Percentiles rank a stretch among this genome's conserved stretches.
These are phyloP conservation scores for Skeletonema costatum DNA, from an alignment of 108 stramenopile species.

Conservation along the genomic window DNA sequence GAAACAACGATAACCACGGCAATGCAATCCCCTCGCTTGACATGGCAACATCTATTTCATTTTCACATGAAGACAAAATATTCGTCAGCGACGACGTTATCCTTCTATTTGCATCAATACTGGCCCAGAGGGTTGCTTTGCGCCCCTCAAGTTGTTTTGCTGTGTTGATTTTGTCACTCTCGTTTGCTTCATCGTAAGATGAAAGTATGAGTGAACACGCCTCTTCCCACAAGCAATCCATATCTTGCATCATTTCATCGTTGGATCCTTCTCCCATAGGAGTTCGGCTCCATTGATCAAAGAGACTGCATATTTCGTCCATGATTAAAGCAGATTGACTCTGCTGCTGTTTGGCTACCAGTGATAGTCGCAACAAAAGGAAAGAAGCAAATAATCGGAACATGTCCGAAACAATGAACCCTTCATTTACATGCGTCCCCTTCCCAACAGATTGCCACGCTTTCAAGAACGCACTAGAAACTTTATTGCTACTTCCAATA, in stretches of 20 bases:
- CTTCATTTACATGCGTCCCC: conserved; percentile 74
- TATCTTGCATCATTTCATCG: conserved; percentile 49
- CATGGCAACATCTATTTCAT: conserved; percentile 80
- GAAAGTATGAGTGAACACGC: conserved; percentile 23
- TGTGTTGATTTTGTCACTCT: neutral
- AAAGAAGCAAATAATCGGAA: conserved; percentile 46
- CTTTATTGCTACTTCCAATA: conserved; percentile 21
- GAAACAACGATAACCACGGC: conserved; percentile 10
- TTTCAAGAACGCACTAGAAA: conserved; percentile 48
- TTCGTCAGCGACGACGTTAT: conserved; percentile 37
- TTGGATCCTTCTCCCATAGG: conserved; percentile 53
- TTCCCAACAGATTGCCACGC: conserved; percentile 60
- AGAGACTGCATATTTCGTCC: conserved; percentile 24
- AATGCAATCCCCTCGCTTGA: conserved; percentile 49
- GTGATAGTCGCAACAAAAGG: conserved; percentile 20
- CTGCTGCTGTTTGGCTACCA: conserved; percentile 1
- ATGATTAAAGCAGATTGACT: conserved; percentile 5
- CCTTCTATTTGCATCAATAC: conserved; percentile 40
- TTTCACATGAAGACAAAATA: conserved; percentile 56
- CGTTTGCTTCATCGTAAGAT: conserved; percentile 5
- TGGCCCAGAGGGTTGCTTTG: conserved; percentile 38
- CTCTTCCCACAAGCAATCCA: conserved; percentile 41
- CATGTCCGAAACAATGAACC: conserved; percentile 46
- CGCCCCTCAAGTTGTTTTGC: conserved; percentile 43
- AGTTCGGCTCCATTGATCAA: conserved; percentile 38